Evolutionary conservation across 1,284 basidiomycete species (phyloP).

Genomic region (Ceratobasidium sp.): DNA sequence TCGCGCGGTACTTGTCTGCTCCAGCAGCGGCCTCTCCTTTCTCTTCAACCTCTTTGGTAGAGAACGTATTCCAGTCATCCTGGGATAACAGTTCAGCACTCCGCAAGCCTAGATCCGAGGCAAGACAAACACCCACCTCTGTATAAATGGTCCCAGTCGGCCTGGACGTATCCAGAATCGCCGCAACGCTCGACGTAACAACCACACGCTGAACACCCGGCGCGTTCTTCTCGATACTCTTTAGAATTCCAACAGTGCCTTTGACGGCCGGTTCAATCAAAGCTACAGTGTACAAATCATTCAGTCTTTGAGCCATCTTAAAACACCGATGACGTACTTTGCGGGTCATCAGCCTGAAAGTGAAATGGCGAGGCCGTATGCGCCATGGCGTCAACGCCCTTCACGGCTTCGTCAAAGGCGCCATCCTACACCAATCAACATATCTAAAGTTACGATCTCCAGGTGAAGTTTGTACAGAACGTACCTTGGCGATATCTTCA

Average conservation of each 20-base stretch:
- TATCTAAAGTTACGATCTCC: neutral
- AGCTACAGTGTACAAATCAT: slow-evolving; percentile 42
- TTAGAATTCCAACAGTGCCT: slow-evolving; percentile 54
- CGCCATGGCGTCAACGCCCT: slow-evolving; percentile 53
- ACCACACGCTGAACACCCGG: slow-evolving; percentile 49
- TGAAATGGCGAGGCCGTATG: slow-evolving; percentile 49
- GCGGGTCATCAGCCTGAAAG: slow-evolving; percentile 47
- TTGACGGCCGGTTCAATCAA: slow-evolving; percentile 54
- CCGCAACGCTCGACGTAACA: slow-evolving; percentile 49
- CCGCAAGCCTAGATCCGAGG: too few relatives aligned
- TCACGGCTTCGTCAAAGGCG: slow-evolving; percentile 51
- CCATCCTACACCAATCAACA: slow-evolving; percentile 43
- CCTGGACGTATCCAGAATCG: slow-evolving; percentile 45
- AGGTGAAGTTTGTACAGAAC: neutral
- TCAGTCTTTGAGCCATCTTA: neutral
- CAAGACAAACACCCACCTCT: neutral
- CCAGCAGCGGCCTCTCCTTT: slow-evolving; percentile 35
- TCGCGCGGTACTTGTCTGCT: slow-evolving; percentile 46
- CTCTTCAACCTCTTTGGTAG: slow-evolving; percentile 25
- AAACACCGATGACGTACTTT: slow-evolving; percentile 35
- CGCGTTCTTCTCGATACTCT: slow-evolving; percentile 52
- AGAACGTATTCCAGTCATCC: slow-evolving; percentile 44
- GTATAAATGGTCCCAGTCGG: slow-evolving; percentile 36
- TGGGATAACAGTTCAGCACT: neutral
- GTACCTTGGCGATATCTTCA: slow-evolving; percentile 51